Conservation (phyloP, 768 basidiomycete species). For the Atractiella rhizophila region DNA sequence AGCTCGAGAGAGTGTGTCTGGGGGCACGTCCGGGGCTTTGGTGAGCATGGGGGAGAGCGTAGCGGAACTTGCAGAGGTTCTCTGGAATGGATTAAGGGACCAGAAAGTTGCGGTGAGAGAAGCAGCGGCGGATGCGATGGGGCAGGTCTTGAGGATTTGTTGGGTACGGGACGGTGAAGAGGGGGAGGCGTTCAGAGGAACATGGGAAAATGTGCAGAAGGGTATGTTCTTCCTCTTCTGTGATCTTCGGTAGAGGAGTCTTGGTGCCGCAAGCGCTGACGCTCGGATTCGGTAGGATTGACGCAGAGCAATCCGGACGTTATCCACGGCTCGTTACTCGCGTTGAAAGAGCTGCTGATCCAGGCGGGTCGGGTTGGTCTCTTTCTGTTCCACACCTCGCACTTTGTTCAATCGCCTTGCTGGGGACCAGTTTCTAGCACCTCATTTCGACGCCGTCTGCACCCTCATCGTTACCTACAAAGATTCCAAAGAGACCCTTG, state of each 20-base stretch:
- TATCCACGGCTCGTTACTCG: slow-evolving; percentile 74
- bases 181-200: slow-evolving; percentile 16
- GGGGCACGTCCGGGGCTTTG: slow-evolving; percentile 41
- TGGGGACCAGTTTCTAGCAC: slow-evolving; percentile 23
- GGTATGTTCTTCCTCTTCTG: too few relatives aligned
- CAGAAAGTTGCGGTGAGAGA: slow-evolving; percentile 67
- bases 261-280: too few relatives aligned
- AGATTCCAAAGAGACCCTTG: slow-evolving; percentile 57
- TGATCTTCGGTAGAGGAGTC: too few relatives aligned
- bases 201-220: too few relatives aligned
- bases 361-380: slow-evolving; percentile 76
- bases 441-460: slow-evolving; percentile 49
- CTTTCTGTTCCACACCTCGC: background rate
- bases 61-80: slow-evolving; percentile 65
- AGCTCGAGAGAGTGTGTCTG: too few relatives aligned
- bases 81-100: slow-evolving; percentile 70
- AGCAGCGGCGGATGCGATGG: slow-evolving; percentile 76
- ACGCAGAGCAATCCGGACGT: slow-evolving; percentile 59
- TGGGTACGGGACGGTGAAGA: slow-evolving; percentile 38
- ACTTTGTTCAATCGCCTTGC: too few relatives aligned
- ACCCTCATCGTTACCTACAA: slow-evolving; percentile 75
- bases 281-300: slow-evolving; percentile 28
- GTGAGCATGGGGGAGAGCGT: slow-evolving; percentile 81
- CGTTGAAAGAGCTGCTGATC: slow-evolving; percentile 67
- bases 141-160: slow-evolving; percentile 72